phyloP scores from a whole-genome alignment of 352 stramenopile species.

The Globisporangium middletonii region DNA sequence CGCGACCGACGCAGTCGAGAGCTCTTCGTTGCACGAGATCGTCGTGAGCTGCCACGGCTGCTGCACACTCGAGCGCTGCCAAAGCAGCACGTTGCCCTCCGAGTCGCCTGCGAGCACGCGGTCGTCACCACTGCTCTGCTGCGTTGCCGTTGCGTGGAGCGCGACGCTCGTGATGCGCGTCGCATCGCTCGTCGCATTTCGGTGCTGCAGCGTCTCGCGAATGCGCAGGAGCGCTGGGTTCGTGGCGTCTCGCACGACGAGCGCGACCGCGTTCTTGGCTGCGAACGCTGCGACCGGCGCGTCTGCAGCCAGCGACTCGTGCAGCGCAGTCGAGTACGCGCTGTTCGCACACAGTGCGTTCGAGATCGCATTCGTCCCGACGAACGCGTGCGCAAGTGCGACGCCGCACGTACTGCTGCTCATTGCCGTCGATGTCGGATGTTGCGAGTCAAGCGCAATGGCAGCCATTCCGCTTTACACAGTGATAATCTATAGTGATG shows the following conservation, averaged over 20 bases:
- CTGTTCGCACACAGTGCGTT: constrained; percentile 36
- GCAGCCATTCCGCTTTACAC: too few species aligned
- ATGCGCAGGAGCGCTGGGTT: constrained; percentile 19
- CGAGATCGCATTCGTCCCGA: constrained; percentile 45
- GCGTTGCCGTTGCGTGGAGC: constrained; percentile 14
- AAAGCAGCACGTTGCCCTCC: constrained; percentile 55
- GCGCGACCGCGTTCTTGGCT: constrained; percentile 40
- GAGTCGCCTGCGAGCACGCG: constrained; percentile 57
- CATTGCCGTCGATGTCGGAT: neutral
- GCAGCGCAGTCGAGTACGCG: neutral
- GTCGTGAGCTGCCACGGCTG: constrained; percentile 17
- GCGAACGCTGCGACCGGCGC: constrained; percentile 25
- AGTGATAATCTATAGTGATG: too few species aligned
- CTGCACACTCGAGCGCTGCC: constrained; percentile 9
- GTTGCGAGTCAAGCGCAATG: too few species aligned
- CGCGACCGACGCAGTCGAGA: constrained; percentile 31
- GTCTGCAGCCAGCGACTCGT: neutral
- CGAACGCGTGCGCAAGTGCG: constrained; percentile 39
- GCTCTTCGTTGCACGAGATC: constrained; percentile 9
- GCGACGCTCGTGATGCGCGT: constrained; percentile 44
- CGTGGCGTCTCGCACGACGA: constrained; percentile 19
- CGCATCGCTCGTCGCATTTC: constrained; percentile 13
- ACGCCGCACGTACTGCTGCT: neutral
- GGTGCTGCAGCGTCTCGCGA: constrained; percentile 40
- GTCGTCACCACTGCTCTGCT: neutral